phyloP scores from a whole-genome alignment of 495 filamentous ascomycete species.

The Aspergillus saccharolyticus region DNA sequence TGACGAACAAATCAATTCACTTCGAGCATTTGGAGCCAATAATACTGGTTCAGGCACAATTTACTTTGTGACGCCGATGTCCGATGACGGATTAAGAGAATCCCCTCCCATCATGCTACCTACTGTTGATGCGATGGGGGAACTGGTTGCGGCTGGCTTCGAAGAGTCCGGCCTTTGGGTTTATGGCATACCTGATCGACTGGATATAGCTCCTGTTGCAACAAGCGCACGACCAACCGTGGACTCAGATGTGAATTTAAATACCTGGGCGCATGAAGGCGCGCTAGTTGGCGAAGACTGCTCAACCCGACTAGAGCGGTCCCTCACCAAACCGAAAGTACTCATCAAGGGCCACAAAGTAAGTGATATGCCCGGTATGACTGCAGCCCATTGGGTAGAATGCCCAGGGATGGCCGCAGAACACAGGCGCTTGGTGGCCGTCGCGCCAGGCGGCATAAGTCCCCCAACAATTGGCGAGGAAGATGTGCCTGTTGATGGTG shows the following conservation, averaged over 20 bases:
- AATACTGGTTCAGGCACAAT: slow-evolving; percentile 70
- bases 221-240: slow-evolving; percentile 12
- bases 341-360: slow-evolving; percentile 35
- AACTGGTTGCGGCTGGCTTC: slow-evolving; percentile 73
- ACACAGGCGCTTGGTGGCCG: slow-evolving; percentile 56
- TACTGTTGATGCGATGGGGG: slow-evolving; percentile 59
- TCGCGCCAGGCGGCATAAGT: slow-evolving; percentile 69
- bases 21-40: slow-evolving; percentile 69
- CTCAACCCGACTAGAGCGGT: slow-evolving; percentile 27
- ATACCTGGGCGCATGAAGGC: slow-evolving; percentile 1
- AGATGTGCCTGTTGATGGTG: slow-evolving; percentile 75
- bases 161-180: slow-evolving; percentile 69
- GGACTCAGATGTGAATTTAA: slow-evolving; percentile 12
- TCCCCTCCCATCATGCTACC: slow-evolving; percentile 63
- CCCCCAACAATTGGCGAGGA: slow-evolving; percentile 62
- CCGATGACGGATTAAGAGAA: slow-evolving; percentile 30
- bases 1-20: slow-evolving; percentile 69
- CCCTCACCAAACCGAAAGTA: slow-evolving; percentile 31
- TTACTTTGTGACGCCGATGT: slow-evolving; percentile 70
- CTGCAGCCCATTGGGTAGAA: slow-evolving; percentile 39
- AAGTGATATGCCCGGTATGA: slow-evolving; percentile 40
- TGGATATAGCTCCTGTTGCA: slow-evolving; percentile 49
- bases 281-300: slow-evolving; percentile 20
- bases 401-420: slow-evolving; percentile 9
- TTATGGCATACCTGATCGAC: slow-evolving; percentile 71